These are phyloP conservation scores for Scheffersomyces stipitis DNA, from an alignment of 805 yeast species.

Conservation along the genomic window DNA sequence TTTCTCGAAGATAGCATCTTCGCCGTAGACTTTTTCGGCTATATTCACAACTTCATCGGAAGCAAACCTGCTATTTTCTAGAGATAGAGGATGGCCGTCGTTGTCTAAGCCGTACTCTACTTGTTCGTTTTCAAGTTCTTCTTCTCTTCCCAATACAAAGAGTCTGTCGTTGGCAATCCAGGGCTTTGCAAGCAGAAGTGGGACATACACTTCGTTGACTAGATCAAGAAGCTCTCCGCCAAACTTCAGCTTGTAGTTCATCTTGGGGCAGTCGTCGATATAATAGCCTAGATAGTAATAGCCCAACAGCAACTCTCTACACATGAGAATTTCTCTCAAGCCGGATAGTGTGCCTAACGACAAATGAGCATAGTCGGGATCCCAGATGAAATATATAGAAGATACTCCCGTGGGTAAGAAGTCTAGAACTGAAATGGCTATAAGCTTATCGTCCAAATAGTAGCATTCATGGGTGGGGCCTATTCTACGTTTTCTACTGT, in stretches of 20 bases:
- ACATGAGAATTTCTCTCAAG: slow-evolving; percentile 62
- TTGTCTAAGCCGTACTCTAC: slow-evolving; percentile 12
- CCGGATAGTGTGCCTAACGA: slow-evolving; percentile 81
- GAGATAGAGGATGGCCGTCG: slow-evolving; percentile 12
- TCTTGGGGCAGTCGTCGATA: slow-evolving; percentile 75
- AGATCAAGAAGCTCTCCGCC: slow-evolving; percentile 73
- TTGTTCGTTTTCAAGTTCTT: slow-evolving; percentile 6
- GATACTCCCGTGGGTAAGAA: slow-evolving; percentile 74
- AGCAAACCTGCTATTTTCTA: slow-evolving; percentile 6
- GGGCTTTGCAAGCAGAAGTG: slow-evolving; percentile 29
- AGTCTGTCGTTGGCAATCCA: slow-evolving; percentile 29
- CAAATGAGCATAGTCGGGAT: slow-evolving; percentile 68
- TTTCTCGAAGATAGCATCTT: slow-evolving; percentile 9
- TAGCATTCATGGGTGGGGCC: slow-evolving; percentile 84
- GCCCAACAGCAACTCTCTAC: slow-evolving; percentile 43
- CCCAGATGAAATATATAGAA: slow-evolving; percentile 86
- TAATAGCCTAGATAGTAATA: slow-evolving; percentile 81
- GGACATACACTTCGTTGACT: slow-evolving; percentile 44
- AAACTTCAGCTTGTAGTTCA: slow-evolving; percentile 77
- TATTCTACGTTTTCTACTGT: slow-evolving; percentile 13
- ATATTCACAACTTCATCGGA: slow-evolving; percentile 13
- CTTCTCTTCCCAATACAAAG: slow-evolving; percentile 23
- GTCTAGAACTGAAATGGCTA: slow-evolving; percentile 78
- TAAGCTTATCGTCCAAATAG: slow-evolving; percentile 57
- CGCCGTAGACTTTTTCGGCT: slow-evolving; percentile 18